Conservation (phyloP, 2,329 filamentous ascomycete species). For the Aspergillus alliaceus region DNA sequence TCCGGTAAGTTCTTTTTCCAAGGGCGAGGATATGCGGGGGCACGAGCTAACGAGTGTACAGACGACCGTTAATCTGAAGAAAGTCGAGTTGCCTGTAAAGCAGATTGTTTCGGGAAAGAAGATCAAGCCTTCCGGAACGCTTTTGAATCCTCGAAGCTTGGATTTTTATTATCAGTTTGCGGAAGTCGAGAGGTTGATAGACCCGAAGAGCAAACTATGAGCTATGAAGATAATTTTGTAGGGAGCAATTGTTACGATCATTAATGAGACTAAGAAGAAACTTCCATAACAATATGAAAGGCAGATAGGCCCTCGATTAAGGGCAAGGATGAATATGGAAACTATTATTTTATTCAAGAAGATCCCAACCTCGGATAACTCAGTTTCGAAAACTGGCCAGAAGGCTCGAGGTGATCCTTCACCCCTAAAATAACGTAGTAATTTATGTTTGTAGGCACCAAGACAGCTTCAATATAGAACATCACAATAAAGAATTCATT, state of each 20-base stretch:
- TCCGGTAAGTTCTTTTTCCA: conserved; percentile 57
- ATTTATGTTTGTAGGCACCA: no score
- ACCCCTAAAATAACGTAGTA: no score
- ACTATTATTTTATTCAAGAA: no score
- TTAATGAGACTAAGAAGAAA: no score
- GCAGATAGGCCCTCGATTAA: background rate
- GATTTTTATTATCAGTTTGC: conserved; percentile 80
- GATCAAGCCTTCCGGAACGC: conserved; percentile 73
- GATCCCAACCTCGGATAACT: background rate
- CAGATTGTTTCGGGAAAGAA: conserved; percentile 75
- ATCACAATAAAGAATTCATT: no score
- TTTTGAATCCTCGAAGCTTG: conserved; percentile 73
- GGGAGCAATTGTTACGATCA: no score
- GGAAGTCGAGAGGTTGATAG: conserved; percentile 61
- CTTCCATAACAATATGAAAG: background rate
- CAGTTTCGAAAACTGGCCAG: no score
- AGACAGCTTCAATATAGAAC: no score
- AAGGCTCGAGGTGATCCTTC: no score
- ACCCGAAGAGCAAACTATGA: conserved; percentile 31
- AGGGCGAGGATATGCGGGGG: background rate
- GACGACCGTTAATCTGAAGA: conserved; percentile 82
- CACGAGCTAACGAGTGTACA: conserved; percentile 31
- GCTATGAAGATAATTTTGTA: background rate
- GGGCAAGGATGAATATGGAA: no score
- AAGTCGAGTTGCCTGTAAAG: conserved; percentile 81